These are phyloP conservation scores for Emydomyces testavorans DNA, from an alignment of 2,329 filamentous ascomycete genomes.

Conservation along the genomic window DNA sequence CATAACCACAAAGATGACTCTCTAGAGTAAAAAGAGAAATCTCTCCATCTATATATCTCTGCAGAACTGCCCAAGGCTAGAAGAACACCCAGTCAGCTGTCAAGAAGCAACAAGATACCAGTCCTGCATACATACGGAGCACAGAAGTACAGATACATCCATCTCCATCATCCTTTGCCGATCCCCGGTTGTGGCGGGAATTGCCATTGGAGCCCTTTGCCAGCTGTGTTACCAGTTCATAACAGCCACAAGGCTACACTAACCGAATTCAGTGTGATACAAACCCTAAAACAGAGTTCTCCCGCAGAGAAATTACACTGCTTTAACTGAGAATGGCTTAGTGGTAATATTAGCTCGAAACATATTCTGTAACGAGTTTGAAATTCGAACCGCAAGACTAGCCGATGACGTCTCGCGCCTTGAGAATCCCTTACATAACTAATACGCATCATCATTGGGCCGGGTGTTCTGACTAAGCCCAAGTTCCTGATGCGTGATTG, in stretches of 20 bases:
- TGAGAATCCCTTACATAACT: conserved; percentile 1
- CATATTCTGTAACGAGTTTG: background rate
- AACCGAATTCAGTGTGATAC: background rate
- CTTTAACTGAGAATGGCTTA: background rate
- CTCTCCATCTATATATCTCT: too few relatives aligned
- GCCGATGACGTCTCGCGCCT: background rate
- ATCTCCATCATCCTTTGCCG: background rate
- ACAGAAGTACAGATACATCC: too few relatives aligned
- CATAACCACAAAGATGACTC: too few relatives aligned
- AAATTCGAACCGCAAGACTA: conserved; percentile 7
- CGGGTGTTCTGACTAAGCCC: conserved; percentile 1
- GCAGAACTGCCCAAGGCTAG: too few relatives aligned
- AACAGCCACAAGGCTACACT: background rate
- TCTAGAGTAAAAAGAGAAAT: too few relatives aligned
- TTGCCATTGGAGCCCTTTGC: conserved; percentile 4
- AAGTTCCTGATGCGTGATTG: background rate
- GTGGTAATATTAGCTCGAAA: background rate
- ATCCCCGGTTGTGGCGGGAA: conserved; percentile 13
- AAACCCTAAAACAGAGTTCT: background rate
- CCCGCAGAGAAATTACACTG: background rate
- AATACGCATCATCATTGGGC: background rate
- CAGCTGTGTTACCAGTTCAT: conserved; percentile 2
- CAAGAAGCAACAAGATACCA: too few relatives aligned
- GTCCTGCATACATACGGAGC: too few relatives aligned
- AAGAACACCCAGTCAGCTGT: too few relatives aligned